Evolutionary conservation across 2,329 filamentous ascomycete species (phyloP).

Genomic region (Xylaria sp.): DNA sequence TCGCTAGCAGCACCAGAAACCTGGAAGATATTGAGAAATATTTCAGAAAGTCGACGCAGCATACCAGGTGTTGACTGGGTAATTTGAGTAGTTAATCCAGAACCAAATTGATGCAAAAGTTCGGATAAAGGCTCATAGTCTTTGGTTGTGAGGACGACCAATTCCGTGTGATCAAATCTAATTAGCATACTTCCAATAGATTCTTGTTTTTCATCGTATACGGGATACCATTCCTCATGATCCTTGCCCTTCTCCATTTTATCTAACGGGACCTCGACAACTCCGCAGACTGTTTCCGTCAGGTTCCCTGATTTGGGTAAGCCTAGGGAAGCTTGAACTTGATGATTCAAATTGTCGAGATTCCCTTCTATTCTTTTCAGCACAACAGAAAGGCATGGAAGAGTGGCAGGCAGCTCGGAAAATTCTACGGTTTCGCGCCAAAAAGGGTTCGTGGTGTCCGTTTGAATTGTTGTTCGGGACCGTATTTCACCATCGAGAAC

Average conservation of each 20-base stretch:
- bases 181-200: conserved; percentile 85
- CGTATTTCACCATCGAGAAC: conserved; percentile 82
- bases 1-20: conserved; percentile 85
- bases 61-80: conserved; percentile 80
- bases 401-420: conserved; percentile 73
- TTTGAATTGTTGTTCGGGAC: conserved; percentile 77
- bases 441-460: conserved; percentile 77
- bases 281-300: conserved; percentile 68
- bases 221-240: conserved; percentile 87
- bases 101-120: conserved; percentile 84
- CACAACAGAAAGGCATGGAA: conserved; percentile 75
- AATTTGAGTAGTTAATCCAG: conserved; percentile 85
- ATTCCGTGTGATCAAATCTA: conserved; percentile 84
- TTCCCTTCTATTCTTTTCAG: conserved; percentile 72
- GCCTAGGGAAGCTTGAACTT: conserved; percentile 56
- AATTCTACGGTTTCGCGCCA: conserved; percentile 88
- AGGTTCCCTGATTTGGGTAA: conserved; percentile 55
- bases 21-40: conserved; percentile 93
- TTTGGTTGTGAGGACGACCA: conserved; percentile 84
- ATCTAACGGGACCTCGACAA: conserved; percentile 84
- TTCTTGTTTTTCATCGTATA: conserved; percentile 80
- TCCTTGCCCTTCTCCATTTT: conserved; percentile 81
- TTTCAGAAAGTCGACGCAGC: conserved; percentile 82
- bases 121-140: conserved; percentile 88
- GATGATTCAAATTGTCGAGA: conserved; percentile 57